Evolutionary conservation across 2,329 filamentous ascomycete genomes (phyloP).

Genomic region (Aspergillus spinulosporus): DNA sequence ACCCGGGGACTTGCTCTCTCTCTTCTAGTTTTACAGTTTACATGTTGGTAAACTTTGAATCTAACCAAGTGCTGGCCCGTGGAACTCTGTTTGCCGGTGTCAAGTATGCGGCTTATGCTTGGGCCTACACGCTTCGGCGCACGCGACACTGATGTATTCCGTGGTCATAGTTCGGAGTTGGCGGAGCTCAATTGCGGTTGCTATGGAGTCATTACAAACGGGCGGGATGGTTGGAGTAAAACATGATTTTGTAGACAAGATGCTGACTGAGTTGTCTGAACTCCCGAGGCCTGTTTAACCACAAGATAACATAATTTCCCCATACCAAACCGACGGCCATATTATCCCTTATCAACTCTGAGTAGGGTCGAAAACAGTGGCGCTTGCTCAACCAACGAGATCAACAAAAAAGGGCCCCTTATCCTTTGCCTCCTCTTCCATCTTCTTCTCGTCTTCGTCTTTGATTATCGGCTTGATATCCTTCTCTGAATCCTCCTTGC

Average conservation of each 20-base stretch:
- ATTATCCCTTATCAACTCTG: neutral
- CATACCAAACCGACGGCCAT: too few species aligned
- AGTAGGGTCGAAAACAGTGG: too few species aligned
- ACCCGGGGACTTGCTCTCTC: slow-evolving; percentile 22
- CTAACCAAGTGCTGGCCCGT: neutral
- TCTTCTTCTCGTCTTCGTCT: slow-evolving; percentile 2
- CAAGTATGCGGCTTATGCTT: slow-evolving; percentile 1
- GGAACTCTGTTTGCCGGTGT: neutral
- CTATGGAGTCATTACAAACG: neutral
- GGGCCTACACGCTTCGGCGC: neutral
- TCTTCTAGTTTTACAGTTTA: neutral
- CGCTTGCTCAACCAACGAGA: neutral
- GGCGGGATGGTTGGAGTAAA: neutral
- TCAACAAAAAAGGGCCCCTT: neutral
- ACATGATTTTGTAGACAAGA: neutral
- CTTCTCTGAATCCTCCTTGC: neutral
- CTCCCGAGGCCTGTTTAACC: too few species aligned
- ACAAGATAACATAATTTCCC: too few species aligned
- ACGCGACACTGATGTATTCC: neutral
- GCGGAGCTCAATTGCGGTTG: neutral
- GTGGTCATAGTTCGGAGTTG: neutral
- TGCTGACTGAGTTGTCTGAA: neutral
- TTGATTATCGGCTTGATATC: slow-evolving; percentile 2
- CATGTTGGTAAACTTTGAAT: slow-evolving; percentile 38
- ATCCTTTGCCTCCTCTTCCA: neutral